Evolutionary conservation across 1,284 basidiomycete genomes (phyloP), one percentile per base, ranked within the genome.

Genomic region (Trichosporon coremiiforme): DNA sequence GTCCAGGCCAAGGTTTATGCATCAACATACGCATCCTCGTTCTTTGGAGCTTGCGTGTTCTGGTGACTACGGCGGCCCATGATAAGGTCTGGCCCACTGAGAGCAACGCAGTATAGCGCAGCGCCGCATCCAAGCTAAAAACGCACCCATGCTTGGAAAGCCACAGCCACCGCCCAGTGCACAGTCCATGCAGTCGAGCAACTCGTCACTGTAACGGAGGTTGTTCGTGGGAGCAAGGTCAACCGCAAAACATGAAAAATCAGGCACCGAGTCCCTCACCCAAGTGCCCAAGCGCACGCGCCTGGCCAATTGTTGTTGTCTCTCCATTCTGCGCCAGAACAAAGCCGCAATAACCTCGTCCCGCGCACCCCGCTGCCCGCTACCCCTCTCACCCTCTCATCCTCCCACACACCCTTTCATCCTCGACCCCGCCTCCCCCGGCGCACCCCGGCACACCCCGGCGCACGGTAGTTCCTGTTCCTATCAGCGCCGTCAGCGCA

Each of bases 231-330:
- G 36, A 8, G 41, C 41, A n/a, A 45, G 5, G 17, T 9, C 41
- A 45, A 12, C 15, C 41, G 41, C 41, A 45, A n/a, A 45, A 45
- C 41, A 45, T 45, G 41, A 45, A 45, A 45, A 45, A 15, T n/a
- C 41, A 45, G 41, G 41, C 41, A 45, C 41, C 10, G 10, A 17
- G 41, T 7, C 41, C 17, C 9, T 10, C 36, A 38, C 13, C 17
- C 17, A 47, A n/a, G 6, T 8, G 15, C n/a, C 50, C 50, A 53
- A 53, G 50, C 50, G 9, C 17, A 17, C n/a, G 20, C 50, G 22
- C 50, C 50, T 20, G 50, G n/a, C 50, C 50, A 53, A 53, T 53
- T 53, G 50, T 53, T 53, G 50, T 53, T 53, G 50, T 53, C 50
- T 53, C 50, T 53, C 8, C 50, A 22, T 53, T 17, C 50, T 10